These are phyloP conservation scores for Plasmopara viticola DNA, from an alignment of 352 stramenopile species.

Conservation along the genomic window DNA sequence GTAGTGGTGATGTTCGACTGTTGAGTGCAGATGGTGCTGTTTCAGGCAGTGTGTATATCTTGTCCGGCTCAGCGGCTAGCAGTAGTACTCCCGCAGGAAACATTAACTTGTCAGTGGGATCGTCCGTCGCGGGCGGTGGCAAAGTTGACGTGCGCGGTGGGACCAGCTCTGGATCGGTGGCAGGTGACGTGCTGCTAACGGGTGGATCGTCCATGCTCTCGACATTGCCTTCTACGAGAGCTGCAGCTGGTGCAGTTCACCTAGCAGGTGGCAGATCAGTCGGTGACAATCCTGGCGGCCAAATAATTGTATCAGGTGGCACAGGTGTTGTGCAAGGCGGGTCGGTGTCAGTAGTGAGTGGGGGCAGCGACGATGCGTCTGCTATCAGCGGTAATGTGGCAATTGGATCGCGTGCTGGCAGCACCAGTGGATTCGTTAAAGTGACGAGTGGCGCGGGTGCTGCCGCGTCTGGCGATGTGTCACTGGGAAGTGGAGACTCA, in stretches of 20 bases:
- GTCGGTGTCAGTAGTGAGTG: constrained; percentile 13
- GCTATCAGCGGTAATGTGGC: constrained; percentile 10
- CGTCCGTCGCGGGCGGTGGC: constrained; percentile 10
- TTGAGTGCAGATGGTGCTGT: constrained; percentile 9
- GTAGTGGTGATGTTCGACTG: constrained; percentile 16
- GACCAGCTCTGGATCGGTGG: constrained; percentile 6
- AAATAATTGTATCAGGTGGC: constrained; percentile 15
- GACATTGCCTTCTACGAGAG: constrained; percentile 5
- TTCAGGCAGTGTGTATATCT: constrained; percentile 16
- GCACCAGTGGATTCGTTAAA: constrained; percentile 2
- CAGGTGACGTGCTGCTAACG: constrained; percentile 15
- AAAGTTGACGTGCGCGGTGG: constrained; percentile 13
- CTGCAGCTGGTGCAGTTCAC: constrained; percentile 10
- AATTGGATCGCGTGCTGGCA: constrained; percentile 5
- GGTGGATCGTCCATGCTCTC: constrained; percentile 11
- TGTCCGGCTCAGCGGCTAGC: constrained; percentile 9
- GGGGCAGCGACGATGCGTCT: constrained; percentile 7
- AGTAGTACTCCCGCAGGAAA: constrained; percentile 4
- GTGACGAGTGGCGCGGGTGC: constrained; percentile 2
- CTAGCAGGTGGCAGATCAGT: constrained; percentile 12
- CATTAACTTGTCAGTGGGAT: constrained; percentile 14
- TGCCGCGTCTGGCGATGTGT: constrained; percentile 5
- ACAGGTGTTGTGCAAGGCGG: constrained; percentile 7
- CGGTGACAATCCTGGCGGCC: constrained; percentile 12
- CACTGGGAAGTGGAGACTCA: constrained; percentile 1